Conservation (phyloP, 208 protist genomes). For the Acanthamoeba quina region DNA sequence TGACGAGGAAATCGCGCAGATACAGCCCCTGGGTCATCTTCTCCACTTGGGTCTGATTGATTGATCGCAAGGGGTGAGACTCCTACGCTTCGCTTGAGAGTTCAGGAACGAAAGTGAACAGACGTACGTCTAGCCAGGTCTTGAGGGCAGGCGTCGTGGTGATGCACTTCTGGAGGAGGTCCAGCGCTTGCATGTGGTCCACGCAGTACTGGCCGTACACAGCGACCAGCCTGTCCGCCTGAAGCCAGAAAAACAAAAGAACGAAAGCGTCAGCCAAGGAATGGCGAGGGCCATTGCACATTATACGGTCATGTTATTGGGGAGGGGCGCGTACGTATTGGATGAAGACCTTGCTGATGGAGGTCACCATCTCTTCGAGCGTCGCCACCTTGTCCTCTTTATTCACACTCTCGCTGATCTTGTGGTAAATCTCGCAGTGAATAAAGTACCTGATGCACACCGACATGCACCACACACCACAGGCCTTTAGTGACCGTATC, state of each 20-base stretch:
- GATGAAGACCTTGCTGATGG: constrained; percentile 28
- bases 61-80: neutral
- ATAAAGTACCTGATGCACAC: neutral
- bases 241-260: neutral
- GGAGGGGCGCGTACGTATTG: constrained; percentile 13
- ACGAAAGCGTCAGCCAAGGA: neutral
- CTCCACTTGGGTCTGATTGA: neutral
- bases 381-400: constrained; percentile 12
- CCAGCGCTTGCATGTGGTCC: constrained; percentile 12
- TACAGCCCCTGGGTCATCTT: constrained; percentile 46
- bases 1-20: constrained; percentile 41
- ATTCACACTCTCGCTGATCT: constrained; percentile 42
- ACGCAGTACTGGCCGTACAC: constrained; percentile 49
- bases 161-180: constrained; percentile 46
- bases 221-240: neutral
- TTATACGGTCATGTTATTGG: neutral
- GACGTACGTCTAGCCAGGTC: constrained; percentile 29
- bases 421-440: constrained; percentile 30
- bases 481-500: too few species aligned
- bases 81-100: neutral
- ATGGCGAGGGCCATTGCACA: neutral
- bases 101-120: neutral
- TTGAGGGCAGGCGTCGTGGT: neutral
- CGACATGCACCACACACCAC: too few species aligned
- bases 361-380: constrained; percentile 18